phyloP scores from a whole-genome alignment of 225 moss, liverwort and hornwort species.

The Neckera pumila region DNA sequence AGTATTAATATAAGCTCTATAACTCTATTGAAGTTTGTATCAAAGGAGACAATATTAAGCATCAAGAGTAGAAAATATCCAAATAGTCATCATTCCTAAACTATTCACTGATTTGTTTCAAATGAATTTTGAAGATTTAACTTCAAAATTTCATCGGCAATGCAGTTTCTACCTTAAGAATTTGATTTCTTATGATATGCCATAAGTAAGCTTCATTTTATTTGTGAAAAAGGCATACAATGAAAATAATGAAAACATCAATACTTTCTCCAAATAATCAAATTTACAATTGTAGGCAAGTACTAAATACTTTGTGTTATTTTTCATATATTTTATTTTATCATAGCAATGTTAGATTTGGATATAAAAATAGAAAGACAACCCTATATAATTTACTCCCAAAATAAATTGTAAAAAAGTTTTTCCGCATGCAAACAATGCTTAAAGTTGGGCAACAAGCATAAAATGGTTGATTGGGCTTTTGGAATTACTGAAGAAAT shows the following conservation, averaged over 20 bases:
- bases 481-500: no score
- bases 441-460: background rate
- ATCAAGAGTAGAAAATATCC: background rate
- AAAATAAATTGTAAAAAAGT: background rate
- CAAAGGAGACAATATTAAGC: background rate
- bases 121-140: background rate
- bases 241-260: no score
- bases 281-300: background rate
- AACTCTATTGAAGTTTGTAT: background rate
- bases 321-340: background rate
- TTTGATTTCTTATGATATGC: background rate
- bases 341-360: background rate
- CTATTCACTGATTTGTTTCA: background rate
- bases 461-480: background rate
- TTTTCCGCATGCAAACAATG: rapidly evolving
- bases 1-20: background rate
- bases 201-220: background rate
- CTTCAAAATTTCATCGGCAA: background rate
- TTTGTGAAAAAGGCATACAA: background rate
- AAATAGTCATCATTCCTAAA: background rate
- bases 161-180: background rate
- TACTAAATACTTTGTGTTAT: no score
- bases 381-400: background rate
- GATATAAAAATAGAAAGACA: background rate
- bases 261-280: background rate